Base-by-base conservation (phyloP, 2,329 filamentous ascomycete genomes). In the Thyridium curvatum region DNA sequence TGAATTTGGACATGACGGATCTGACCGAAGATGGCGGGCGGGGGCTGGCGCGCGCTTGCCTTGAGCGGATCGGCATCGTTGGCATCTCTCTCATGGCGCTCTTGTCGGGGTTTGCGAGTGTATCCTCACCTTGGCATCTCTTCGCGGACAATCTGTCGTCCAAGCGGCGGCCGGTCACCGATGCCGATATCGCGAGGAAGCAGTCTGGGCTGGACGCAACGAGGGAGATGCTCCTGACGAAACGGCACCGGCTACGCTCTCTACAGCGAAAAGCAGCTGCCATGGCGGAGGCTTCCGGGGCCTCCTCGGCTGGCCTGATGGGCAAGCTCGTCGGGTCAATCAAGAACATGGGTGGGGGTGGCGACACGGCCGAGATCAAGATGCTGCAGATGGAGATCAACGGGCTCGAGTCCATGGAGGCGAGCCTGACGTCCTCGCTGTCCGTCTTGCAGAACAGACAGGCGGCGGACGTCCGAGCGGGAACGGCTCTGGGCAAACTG, bases 61-160 rank as follows among this genome's bases (percentile, higher is more conserved):
- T 83, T 29, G 77, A 82, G 56, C 64, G 88, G 33, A 80, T 94
- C 18, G 88, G 87, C 12, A 82, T 94, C 31, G 87, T 94, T 45
- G 88, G 88, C 4, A 88, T 93, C 40, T 82, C 84, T 35, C 64
- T 93, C 38, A 94, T 94, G 86, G 88, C 87, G 13, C 72, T 90
- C 12, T 68, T 94, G n/a, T 87, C 87, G 7, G 88, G 88, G 0
- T 94, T 94, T 52, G 88, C 88, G 6, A 86, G 86, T n/a, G 84
- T 94, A 28, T 90, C 85, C 17, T 84, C 85, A 2, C 79, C 89
- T 2, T 94, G 88, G 86, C 84, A 94, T 54, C 86, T 79, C 1
- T 87, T 94, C 60, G 75, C 79, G 17, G 78, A 80, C 21, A 76
- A 74, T 30, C 66, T 77, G 34, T 55, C 62, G 9, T 59, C 64